Evolutionary conservation across 768 basidiomycete species (phyloP), one percentile per base, ranked within the genome.

Genomic region (Phlegmacium glaucopus): DNA sequence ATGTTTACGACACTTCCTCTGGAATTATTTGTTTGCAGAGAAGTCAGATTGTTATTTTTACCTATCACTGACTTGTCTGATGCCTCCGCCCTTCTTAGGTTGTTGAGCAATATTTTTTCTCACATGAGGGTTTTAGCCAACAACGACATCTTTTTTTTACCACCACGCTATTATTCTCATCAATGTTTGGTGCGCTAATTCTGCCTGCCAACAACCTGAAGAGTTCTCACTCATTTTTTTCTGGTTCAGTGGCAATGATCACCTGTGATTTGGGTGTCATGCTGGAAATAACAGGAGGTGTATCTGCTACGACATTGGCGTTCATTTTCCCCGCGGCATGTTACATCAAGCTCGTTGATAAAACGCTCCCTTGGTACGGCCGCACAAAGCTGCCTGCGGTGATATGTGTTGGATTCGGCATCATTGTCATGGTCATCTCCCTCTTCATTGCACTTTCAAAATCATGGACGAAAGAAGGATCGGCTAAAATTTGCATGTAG

Each of bases 1-100:
- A 99, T 98, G 96, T 96, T 97, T 59, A 94, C 94, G 1, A 99
- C 96, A 0, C 80, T 97, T 16, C 96, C 96, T 1, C 74, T 99
- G 34, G 96, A 99, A 58, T 72, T 94, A 11, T 99, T 98, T 62
- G 96, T 99, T 18, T 99, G 96, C 61, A 80, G 96, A 70, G 96
- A 99, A 75, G 93, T 90, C 45, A 38, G 44, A 30, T 32, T 41
- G n/a, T 22, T 22, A 22, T 22, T 22, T 22, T 22, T 5, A 5
- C 22, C 22, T 22, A 22, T 5, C 22, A 22, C 39, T 45, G 41
- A 10, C 34, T 27, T 42, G 22, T 35, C 26, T 18, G 45, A 12
- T 29, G 27, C 12, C 29, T 18, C 29, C 35, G n/a, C 13, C n/a
- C n/a, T 49, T 25, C 18, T 13, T 58, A 93, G 90, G 94, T 97